A percentile compares a stretch with the other conserved stretches of the same genome.
These are phyloP conservation scores for Solanum piurae DNA, from an alignment of 257 asterid species.

Conservation along the genomic window DNA sequence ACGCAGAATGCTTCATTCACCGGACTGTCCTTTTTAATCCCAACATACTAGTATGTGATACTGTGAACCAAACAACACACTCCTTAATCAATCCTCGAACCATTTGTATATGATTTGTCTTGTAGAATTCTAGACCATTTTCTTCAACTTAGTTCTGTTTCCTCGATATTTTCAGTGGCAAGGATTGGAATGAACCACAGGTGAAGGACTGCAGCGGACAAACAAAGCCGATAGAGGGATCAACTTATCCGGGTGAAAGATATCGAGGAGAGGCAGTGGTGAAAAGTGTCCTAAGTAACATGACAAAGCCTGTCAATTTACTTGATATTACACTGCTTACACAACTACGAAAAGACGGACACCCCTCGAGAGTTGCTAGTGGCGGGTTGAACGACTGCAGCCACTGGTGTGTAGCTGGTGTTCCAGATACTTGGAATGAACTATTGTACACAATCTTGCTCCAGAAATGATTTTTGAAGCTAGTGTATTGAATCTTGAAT, in stretches of 20 bases:
- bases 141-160: neutral
- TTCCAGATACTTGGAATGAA: constrained; percentile 38
- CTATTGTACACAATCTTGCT: constrained; percentile 28
- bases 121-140: neutral
- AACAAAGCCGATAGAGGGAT: constrained; percentile 33
- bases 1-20: neutral
- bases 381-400: constrained; percentile 37
- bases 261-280: constrained; percentile 47
- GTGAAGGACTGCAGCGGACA: constrained; percentile 39
- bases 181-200: constrained; percentile 45
- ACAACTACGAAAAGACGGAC: constrained; percentile 41
- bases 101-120: neutral
- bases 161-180: constrained; percentile 27
- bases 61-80: neutral
- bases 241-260: constrained; percentile 40
- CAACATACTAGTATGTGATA: neutral
- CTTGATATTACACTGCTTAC: constrained; percentile 55
- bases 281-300: constrained; percentile 39
- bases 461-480: neutral
- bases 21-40: neutral
- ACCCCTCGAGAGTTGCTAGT: constrained; percentile 44
- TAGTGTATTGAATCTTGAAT: neutral
- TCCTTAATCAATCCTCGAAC: too few species aligned
- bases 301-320: constrained; percentile 35
- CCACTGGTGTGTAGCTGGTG: constrained; percentile 1